These are phyloP conservation scores for Shiraia bambusicola DNA, from an alignment of 2,329 filamentous ascomycete genomes.

Conservation along the genomic window DNA sequence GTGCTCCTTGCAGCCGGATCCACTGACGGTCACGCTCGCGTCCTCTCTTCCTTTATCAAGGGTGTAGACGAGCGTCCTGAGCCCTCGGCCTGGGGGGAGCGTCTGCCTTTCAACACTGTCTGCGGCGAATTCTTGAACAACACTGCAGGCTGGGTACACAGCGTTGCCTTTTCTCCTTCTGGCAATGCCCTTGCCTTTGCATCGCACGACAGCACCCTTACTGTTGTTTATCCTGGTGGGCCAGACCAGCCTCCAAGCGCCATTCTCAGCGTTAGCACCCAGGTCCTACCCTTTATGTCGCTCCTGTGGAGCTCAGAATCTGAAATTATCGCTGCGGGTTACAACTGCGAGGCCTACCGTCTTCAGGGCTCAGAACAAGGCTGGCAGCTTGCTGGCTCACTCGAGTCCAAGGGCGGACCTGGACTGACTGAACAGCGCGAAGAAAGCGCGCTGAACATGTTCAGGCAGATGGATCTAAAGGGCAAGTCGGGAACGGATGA, in stretches of 20 bases:
- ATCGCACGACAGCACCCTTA: slow-evolving; percentile 94
- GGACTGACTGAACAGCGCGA: slow-evolving; percentile 67
- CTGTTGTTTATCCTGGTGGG: slow-evolving; percentile 88
- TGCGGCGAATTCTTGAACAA: slow-evolving; percentile 96
- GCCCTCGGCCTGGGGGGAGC: slow-evolving; percentile 88
- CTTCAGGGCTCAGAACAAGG: slow-evolving; percentile 76
- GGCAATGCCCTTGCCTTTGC: slow-evolving; percentile 93
- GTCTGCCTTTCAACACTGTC: slow-evolving; percentile 95
- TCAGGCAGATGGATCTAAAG: slow-evolving; percentile 97
- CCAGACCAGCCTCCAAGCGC: slow-evolving; percentile 88
- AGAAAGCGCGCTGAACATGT: slow-evolving; percentile 96
- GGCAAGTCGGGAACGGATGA: slow-evolving; percentile 76
- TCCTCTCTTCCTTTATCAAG: slow-evolving; percentile 96
- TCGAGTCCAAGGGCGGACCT: slow-evolving; percentile 70
- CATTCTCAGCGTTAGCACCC: slow-evolving; percentile 86
- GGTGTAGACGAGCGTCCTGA: slow-evolving; percentile 85
- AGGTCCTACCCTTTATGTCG: slow-evolving; percentile 88
- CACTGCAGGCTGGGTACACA: slow-evolving; percentile 95
- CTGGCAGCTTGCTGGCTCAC: slow-evolving; percentile 79
- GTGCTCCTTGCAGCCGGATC: slow-evolving; percentile 92
- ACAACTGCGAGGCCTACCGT: slow-evolving; percentile 85
- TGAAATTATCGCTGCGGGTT: slow-evolving; percentile 93
- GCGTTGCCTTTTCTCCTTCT: slow-evolving; percentile 87
- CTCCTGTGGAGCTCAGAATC: slow-evolving; percentile 88
- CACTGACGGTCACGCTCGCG: slow-evolving; percentile 94